Conservation (phyloP, 192 early-diverging fungal genomes). For the Obelidium mucronatum region DNA sequence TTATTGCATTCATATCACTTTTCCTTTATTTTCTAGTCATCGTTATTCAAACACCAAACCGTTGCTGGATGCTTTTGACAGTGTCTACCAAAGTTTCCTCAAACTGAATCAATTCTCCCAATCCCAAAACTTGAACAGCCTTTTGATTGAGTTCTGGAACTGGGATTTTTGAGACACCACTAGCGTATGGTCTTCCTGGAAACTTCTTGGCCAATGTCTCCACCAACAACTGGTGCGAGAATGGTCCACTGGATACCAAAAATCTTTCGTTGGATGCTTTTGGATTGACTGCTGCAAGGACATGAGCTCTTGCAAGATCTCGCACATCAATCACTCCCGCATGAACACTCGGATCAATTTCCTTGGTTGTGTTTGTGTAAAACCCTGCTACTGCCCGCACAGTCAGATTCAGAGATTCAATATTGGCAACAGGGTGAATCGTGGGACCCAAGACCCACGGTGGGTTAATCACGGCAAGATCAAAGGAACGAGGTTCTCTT, state of each 20-base stretch:
- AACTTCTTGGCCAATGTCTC: constrained; percentile 9
- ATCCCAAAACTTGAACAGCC: constrained; percentile 9
- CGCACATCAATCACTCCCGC: constrained; percentile 18
- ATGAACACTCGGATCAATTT: background rate
- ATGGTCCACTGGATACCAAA: constrained; percentile 25
- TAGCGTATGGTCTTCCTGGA: constrained; percentile 15
- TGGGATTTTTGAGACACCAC: background rate
- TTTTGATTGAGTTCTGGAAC: constrained; percentile 23
- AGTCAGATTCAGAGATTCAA: constrained; percentile 21
- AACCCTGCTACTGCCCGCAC: constrained; percentile 20
- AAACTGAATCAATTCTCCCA: constrained; percentile 22
- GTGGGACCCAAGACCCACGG: constrained; percentile 38
- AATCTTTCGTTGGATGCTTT: constrained; percentile 24
- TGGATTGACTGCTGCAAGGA: constrained; percentile 21
- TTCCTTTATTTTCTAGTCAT: no score
- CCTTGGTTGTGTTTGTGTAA: background rate
- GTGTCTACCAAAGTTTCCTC: constrained; percentile 34
- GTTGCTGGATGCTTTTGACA: background rate
- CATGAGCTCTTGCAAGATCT: constrained; percentile 43
- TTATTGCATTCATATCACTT: no score
- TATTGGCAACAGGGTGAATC: constrained; percentile 9
- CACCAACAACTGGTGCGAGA: constrained; percentile 15
- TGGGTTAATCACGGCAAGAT: constrained; percentile 39
- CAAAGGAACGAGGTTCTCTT: constrained; percentile 19
- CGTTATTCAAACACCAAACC: constrained; percentile 21